A percentile compares a stretch with the other conserved stretches of the same genome.
Conservation (phyloP, 495 filamentous ascomycete genomes). For the Recurvomyces mirabilis region DNA sequence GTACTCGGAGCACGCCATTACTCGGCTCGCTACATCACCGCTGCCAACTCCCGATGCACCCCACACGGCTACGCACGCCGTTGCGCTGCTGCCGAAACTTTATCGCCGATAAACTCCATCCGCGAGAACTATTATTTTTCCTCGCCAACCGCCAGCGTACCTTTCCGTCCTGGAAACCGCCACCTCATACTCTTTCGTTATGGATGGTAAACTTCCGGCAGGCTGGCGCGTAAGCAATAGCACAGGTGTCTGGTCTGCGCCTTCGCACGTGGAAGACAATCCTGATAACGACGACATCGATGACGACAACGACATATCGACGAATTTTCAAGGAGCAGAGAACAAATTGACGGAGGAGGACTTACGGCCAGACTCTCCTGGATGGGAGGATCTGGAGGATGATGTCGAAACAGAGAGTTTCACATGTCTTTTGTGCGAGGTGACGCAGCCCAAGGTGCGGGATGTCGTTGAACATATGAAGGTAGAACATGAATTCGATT, state of each 20-base stretch:
- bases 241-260: slow-evolving; percentile 4
- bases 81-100: too few species aligned
- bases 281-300: neutral
- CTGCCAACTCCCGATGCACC: too few species aligned
- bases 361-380: slow-evolving; percentile 23
- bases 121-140: too few species aligned
- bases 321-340: neutral
- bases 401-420: slow-evolving; percentile 47
- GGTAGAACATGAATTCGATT: slow-evolving; percentile 61
- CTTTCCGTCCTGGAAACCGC: too few species aligned
- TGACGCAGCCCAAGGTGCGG: slow-evolving; percentile 50
- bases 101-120: too few species aligned
- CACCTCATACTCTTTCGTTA: too few species aligned
- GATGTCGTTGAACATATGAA: slow-evolving; percentile 65
- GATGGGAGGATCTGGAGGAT: slow-evolving; percentile 72
- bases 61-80: too few species aligned
- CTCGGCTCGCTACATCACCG: too few species aligned
- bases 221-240: slow-evolving; percentile 18
- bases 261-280: neutral
- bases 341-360: slow-evolving; percentile 5
- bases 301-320: slow-evolving; percentile 4
- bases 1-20: too few species aligned
- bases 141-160: too few species aligned
- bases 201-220: too few species aligned
- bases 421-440: slow-evolving; percentile 55